phyloP scores from a whole-genome alignment of 352 stramenopile species.

The Aphanomyces astaci region DNA sequence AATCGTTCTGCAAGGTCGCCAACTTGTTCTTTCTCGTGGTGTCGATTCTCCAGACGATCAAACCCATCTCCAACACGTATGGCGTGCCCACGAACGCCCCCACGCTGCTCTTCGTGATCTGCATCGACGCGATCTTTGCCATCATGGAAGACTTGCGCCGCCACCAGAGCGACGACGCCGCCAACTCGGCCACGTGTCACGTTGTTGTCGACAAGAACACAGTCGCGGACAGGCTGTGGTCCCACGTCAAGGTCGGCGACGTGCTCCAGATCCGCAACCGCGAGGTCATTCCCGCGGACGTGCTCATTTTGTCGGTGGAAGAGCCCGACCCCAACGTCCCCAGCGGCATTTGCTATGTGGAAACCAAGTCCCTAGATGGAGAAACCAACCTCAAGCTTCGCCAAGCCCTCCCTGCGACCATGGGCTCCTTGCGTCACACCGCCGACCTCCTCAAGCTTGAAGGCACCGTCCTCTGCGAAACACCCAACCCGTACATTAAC shows the following conservation, averaged over 20 bases:
- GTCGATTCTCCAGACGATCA: slow-evolving; percentile 80
- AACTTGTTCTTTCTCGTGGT: slow-evolving; percentile 93
- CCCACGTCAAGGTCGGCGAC: slow-evolving; percentile 80
- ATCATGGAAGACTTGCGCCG: slow-evolving; percentile 80
- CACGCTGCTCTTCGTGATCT: slow-evolving; percentile 85
- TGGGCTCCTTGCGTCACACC: slow-evolving; percentile 46
- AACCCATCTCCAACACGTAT: slow-evolving; percentile 74
- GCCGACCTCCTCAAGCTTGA: slow-evolving; percentile 46
- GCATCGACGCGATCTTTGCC: slow-evolving; percentile 84
- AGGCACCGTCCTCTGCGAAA: slow-evolving; percentile 57
- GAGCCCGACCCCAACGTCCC: slow-evolving; percentile 60
- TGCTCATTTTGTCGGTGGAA: slow-evolving; percentile 69
- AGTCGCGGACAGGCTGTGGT: slow-evolving; percentile 67
- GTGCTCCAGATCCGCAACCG: slow-evolving; percentile 70
- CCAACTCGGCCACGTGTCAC: slow-evolving; percentile 70
- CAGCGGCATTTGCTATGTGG: slow-evolving; percentile 82
- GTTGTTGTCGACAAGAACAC: slow-evolving; percentile 49
- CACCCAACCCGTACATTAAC: slow-evolving; percentile 82
- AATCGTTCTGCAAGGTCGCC: slow-evolving; percentile 84
- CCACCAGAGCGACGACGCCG: slow-evolving; percentile 70
- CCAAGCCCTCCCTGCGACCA: slow-evolving; percentile 58
- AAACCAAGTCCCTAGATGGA: slow-evolving; percentile 87
- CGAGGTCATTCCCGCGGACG: slow-evolving; percentile 75
- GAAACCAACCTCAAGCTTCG: slow-evolving; percentile 91
- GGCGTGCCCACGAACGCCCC: slow-evolving; percentile 68